Evolutionary conservation across 306 rosid species (phyloP).

Genomic region (Trifolium dubium): DNA sequence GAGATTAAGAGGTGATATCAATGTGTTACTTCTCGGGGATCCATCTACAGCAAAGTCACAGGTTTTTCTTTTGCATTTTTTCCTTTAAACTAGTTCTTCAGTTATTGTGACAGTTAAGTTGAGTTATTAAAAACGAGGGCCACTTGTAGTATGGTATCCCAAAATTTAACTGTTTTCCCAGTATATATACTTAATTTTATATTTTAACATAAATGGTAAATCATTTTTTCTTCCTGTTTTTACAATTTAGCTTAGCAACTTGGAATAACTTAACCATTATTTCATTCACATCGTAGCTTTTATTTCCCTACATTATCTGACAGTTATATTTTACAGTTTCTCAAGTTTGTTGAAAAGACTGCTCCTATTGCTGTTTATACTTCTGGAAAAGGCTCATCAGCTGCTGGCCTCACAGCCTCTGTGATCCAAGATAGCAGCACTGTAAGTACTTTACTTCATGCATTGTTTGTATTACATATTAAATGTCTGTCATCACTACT

Average conservation of each 20-base stretch:
- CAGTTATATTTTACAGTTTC: conserved; percentile 63
- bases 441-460: conserved; percentile 58
- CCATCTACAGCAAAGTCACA: conserved; percentile 99
- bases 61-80: conserved; percentile 50
- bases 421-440: conserved; percentile 87
- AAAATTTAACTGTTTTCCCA: conserved; percentile 15
- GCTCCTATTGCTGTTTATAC: conserved; percentile 98
- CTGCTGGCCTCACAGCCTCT: conserved; percentile 99
- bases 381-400: conserved; percentile 99
- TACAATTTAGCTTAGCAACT: neutral
- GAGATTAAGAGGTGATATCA: conserved; percentile 94
- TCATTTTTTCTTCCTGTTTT: neutral
- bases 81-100: conserved; percentile 42
- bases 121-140: conserved; percentile 31
- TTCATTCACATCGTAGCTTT: conserved; percentile 23
- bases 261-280: conserved; percentile 10
- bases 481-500: conserved; percentile 17
- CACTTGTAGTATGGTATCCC: conserved; percentile 6
- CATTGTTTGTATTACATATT: conserved; percentile 21
- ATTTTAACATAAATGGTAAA: conserved; percentile 22
- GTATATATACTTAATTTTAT: neutral
- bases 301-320: conserved; percentile 20
- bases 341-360: conserved; percentile 96
- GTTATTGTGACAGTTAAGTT: conserved; percentile 12
- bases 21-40: conserved; percentile 95